Percentiles rank a stretch among this genome's conserved stretches.
Conservation (phyloP, 2,329 filamentous ascomycete genomes). For the Didymella lethalis region DNA sequence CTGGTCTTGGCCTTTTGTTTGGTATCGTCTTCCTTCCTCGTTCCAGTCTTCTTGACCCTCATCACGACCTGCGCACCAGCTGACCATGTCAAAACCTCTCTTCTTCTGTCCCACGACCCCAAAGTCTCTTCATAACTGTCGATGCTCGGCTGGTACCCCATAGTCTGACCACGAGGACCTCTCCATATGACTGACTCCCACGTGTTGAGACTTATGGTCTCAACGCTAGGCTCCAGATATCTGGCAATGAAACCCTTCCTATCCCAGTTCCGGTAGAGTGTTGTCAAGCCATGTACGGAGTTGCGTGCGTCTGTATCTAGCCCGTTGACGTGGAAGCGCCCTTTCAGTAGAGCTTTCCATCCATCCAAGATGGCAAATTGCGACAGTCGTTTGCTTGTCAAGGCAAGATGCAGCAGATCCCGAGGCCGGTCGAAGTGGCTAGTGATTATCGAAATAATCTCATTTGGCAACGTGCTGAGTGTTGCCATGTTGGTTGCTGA, state of each 20-base stretch:
- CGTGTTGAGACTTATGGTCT: conserved; percentile 48
- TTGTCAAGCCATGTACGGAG: conserved; percentile 63
- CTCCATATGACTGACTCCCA: conserved; percentile 50
- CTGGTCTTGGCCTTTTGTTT: conserved; percentile 34
- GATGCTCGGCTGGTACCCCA: conserved; percentile 67
- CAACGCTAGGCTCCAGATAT: conserved; percentile 56
- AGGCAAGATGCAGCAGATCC: conserved; percentile 37
- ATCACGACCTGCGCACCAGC: conserved; percentile 66
- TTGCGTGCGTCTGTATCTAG: conserved; percentile 39
- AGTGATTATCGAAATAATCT: conserved; percentile 44
- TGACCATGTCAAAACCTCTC: conserved; percentile 67
- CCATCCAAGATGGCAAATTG: conserved; percentile 42
- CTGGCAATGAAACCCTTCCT: conserved; percentile 63
- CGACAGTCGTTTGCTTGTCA: conserved; percentile 34
- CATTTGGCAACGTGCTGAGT: conserved; percentile 42
- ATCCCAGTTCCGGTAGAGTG: conserved; percentile 65
- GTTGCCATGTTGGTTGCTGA: conserved; percentile 26
- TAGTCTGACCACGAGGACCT: conserved; percentile 58
- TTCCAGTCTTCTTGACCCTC: conserved; percentile 57
- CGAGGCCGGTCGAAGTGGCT: conserved; percentile 40
- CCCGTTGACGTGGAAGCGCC: conserved; percentile 38
- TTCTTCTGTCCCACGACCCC: conserved; percentile 52
- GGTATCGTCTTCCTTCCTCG: conserved; percentile 18
- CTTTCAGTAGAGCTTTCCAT: conserved; percentile 46
- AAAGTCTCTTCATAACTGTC: conserved; percentile 64